Evolutionary conservation across 208 protist genomes (phyloP).

Genomic region (Leishmania turanica): DNA sequence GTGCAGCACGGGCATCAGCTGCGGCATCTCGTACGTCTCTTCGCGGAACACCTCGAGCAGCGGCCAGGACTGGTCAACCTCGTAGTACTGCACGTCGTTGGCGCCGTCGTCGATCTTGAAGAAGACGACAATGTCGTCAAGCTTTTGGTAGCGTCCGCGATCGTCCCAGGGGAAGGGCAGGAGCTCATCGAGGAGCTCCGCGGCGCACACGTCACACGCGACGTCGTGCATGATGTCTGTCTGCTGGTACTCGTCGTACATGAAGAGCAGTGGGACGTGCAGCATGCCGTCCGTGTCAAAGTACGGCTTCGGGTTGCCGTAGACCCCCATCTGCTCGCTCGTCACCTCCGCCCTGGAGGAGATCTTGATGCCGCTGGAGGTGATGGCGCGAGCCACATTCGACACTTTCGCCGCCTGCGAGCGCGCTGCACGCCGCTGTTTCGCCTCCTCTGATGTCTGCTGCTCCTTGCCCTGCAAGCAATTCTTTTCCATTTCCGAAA

Average conservation of each 20-base stretch:
- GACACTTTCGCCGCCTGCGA: slow-evolving; percentile 61
- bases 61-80: slow-evolving; percentile 63
- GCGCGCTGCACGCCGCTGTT: slow-evolving; percentile 32
- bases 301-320: slow-evolving; percentile 77
- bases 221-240: slow-evolving; percentile 94
- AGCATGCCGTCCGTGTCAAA: slow-evolving; percentile 74
- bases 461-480: slow-evolving; percentile 32
- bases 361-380: slow-evolving; percentile 65
- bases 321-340: slow-evolving; percentile 85
- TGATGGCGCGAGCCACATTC: slow-evolving; percentile 69
- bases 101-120: slow-evolving; percentile 91
- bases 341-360: slow-evolving; percentile 58
- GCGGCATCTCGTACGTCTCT: slow-evolving; percentile 75
- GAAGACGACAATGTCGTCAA: slow-evolving; percentile 71
- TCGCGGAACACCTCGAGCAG: slow-evolving; percentile 85
- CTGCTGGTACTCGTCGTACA: slow-evolving; percentile 94
- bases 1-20: slow-evolving; percentile 78
- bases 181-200: slow-evolving; percentile 74
- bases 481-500: slow-evolving; percentile 56
- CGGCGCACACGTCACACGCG: slow-evolving; percentile 61
- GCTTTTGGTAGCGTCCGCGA: slow-evolving; percentile 50
- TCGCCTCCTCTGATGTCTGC: slow-evolving; percentile 38
- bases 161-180: slow-evolving; percentile 91
- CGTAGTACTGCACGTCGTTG: slow-evolving; percentile 74
- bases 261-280: slow-evolving; percentile 93